phyloP scores from a whole-genome alignment of 2,329 filamentous ascomycete genomes.

The Aspergillus sp. region DNA sequence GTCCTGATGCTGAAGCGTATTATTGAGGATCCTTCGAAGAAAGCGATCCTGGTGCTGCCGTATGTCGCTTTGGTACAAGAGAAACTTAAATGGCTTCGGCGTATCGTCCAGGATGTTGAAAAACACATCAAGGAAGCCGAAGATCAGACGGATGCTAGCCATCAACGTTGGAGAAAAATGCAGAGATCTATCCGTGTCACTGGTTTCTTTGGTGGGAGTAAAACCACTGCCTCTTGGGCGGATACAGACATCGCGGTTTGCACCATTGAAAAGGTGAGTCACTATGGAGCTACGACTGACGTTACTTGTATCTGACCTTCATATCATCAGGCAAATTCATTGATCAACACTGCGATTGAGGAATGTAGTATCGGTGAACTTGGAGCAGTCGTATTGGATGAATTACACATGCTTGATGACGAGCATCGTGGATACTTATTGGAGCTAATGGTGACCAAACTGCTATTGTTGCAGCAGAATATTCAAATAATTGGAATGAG shows the following conservation, averaged over 20 bases:
- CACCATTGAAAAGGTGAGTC: slow-evolving; percentile 70
- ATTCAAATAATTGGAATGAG: slow-evolving; percentile 79
- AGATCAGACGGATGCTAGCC: slow-evolving; percentile 37
- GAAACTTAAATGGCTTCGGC: slow-evolving; percentile 72
- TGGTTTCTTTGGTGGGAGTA: slow-evolving; percentile 74
- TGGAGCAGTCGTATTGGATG: slow-evolving; percentile 69
- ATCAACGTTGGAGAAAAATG: slow-evolving; percentile 56
- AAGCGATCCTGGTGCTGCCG: slow-evolving; percentile 71
- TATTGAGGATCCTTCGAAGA: slow-evolving; percentile 62
- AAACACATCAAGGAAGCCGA: slow-evolving; percentile 35
- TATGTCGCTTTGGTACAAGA: slow-evolving; percentile 80
- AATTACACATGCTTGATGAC: slow-evolving; percentile 81
- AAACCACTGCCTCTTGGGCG: slow-evolving; percentile 64
- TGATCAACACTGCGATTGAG: slow-evolving; percentile 72
- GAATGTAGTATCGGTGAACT: slow-evolving; percentile 66
- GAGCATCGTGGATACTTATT: slow-evolving; percentile 72
- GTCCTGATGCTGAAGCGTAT: slow-evolving; percentile 72
- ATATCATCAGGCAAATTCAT: slow-evolving; percentile 64
- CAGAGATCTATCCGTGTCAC: slow-evolving; percentile 64
- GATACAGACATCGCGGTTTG: slow-evolving; percentile 78
- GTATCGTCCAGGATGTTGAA: slow-evolving; percentile 61
- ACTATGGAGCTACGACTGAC: not conserved
- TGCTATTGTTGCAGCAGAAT: slow-evolving; percentile 65
- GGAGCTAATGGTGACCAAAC: slow-evolving; percentile 71
- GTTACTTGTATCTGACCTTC: slow-evolving; percentile 5